phyloP scores from a whole-genome alignment of 1,139 yeast genomes.

The Waltiozyma sp. region DNA sequence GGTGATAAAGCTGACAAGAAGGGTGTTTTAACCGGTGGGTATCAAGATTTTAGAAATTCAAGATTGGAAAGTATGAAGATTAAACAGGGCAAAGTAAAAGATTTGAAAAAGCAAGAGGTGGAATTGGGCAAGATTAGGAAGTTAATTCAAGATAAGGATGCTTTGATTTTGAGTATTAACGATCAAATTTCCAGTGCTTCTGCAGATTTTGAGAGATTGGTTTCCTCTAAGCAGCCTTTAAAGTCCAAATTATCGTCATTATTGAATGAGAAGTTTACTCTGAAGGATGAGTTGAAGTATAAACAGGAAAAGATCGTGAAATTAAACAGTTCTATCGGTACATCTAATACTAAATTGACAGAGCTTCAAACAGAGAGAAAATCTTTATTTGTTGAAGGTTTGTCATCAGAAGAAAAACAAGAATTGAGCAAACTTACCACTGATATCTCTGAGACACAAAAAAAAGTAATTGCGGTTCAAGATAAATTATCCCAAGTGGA shows the following conservation, averaged over 20 bases:
- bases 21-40: conserved; percentile 90
- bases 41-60: conserved; percentile 55
- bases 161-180: conserved; percentile 32
- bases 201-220: conserved; percentile 29
- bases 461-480: conserved; percentile 31
- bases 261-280: conserved; percentile 29
- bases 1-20: conserved; percentile 81
- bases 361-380: conserved; percentile 41
- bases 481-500: conserved; percentile 39
- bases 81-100: conserved; percentile 40
- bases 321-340: conserved; percentile 15
- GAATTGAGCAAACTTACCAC: conserved; percentile 30
- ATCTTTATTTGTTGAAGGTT: conserved; percentile 42
- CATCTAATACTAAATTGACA: conserved; percentile 21
- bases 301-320: conserved; percentile 21
- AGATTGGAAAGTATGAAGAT: conserved; percentile 59
- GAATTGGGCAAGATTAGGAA: conserved; percentile 28
- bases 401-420: conserved; percentile 35
- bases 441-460: conserved; percentile 32
- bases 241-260: conserved; percentile 32
- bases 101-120: conserved; percentile 29
- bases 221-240: conserved; percentile 33
- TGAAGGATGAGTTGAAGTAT: conserved; percentile 32
- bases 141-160: conserved; percentile 29
- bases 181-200: conserved; percentile 37